A percentile compares a stretch with the other conserved stretches of the same genome.
These are phyloP conservation scores for Aspergillus sp. DNA, from an alignment of 2,329 filamentous ascomycete species.

Conservation along the genomic window DNA sequence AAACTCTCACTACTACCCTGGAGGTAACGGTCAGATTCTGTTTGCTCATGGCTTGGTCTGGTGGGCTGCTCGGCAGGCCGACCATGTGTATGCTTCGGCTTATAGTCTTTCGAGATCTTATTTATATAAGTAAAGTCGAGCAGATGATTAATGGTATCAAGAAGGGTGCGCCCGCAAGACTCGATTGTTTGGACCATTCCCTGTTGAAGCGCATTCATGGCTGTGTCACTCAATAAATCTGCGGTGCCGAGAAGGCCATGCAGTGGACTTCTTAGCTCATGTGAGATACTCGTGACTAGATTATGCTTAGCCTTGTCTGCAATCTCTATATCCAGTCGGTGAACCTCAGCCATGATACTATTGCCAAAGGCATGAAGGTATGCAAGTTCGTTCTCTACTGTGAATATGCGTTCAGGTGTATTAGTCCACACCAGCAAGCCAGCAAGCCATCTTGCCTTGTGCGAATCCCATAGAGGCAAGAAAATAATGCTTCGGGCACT, in stretches of 20 bases:
- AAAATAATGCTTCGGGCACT: conserved; percentile 28
- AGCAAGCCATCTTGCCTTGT: conserved; percentile 30
- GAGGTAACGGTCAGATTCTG: background rate
- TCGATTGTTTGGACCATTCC: conserved; percentile 37
- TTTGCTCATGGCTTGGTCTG: background rate
- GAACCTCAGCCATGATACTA: conserved; percentile 34
- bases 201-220: conserved; percentile 27
- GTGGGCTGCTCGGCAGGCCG: background rate
- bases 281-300: conserved; percentile 34
- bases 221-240: conserved; percentile 33
- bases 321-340: conserved; percentile 28
- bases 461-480: conserved; percentile 34
- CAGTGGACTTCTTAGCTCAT: conserved; percentile 36
- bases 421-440: conserved; percentile 30
- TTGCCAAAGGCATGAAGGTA: conserved; percentile 32
- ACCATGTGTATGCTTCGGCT: background rate
- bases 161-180: conserved; percentile 41
- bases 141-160: conserved; percentile 43
- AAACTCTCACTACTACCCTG: background rate
- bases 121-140: conserved; percentile 32
- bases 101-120: conserved; percentile 3
- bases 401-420: conserved; percentile 24
- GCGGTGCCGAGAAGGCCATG: conserved; percentile 36
- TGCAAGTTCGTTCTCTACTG: conserved; percentile 26
- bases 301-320: conserved; percentile 34